Base-by-base conservation (phyloP, 2,329 filamentous ascomycete species). In the Intubia oerlemansii region DNA sequence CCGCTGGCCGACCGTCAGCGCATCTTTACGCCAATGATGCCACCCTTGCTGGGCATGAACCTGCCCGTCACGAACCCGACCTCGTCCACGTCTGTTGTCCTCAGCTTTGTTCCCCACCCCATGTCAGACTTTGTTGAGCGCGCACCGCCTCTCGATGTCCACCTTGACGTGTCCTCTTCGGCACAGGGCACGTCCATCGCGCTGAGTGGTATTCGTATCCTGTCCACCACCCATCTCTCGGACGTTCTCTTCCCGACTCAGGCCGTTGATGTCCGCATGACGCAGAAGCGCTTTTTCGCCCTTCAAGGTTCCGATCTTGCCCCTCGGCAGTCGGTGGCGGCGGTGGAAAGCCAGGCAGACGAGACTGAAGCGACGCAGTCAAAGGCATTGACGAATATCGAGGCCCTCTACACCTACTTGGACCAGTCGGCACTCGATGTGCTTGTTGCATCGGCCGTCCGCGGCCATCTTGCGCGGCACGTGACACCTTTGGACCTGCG, bases 181-280 rank as follows among this genome's bases (percentile, higher is more conserved):
- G 19, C 15, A 11, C 20, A 11, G 3, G 27, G 16, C 15, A 8
- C 11, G 7, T 18, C n/a, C 2, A 30, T 31, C 3, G 29, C 22
- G 5, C 14, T 34, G 10, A 7, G 24, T 6, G n/a, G 11, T 3
- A 20, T 36, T 5, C 33, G 29, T 5, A 48, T 53, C 23, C 41
- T 67, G 17, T 42, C 44, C 20, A 38, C 47, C n/a, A 41, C 42
- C 2, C 45, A 45, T 30, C 34, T 42, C n/a, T 37, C 44, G 28
- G 59, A 66, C 37, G 40, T 60, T 4, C 41, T 64, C 20, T 46
- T 62, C 4, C 62, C 62, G 1, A 32, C 39, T 0, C 45, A 52
- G 18, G 47, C 45, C 27, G 53, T 66, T 27, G 63, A 68, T 36
- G 41, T 59, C 21, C 59, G 59, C 23, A 34, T 66, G 24, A 43